phyloP scores from a whole-genome alignment of 306 rosid genomes.

The Citrullus mucosospermus region DNA sequence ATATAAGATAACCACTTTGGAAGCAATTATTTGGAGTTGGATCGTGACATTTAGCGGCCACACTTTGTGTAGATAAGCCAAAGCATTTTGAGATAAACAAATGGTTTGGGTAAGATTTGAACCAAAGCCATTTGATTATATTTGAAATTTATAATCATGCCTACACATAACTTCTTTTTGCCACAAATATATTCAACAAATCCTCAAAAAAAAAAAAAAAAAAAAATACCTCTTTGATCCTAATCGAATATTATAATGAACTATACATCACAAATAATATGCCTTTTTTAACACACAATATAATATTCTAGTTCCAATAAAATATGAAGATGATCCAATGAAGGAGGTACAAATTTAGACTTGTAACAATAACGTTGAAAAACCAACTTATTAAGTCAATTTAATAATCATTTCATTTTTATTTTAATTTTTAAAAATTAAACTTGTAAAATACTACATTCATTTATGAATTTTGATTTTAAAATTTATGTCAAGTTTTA shows the following conservation, averaged over 20 bases:
- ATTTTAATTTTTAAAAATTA: too few relatives aligned
- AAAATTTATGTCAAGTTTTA: too few relatives aligned
- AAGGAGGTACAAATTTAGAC: neutral
- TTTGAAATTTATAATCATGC: neutral
- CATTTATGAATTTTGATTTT: too few relatives aligned
- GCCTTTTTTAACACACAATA: neutral
- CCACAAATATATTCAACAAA: neutral
- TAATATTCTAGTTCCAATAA: neutral
- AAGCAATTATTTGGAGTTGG: neutral
- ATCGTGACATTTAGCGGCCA: neutral
- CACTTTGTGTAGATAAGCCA: neutral
- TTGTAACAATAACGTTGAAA: neutral
- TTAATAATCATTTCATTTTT: too few relatives aligned
- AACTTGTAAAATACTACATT: too few relatives aligned
- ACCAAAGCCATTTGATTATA: neutral
- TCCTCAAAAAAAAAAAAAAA: neutral
- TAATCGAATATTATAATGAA: neutral
- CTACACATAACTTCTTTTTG: neutral
- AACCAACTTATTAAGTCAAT: too few relatives aligned
- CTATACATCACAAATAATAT: neutral
- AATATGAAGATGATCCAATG: neutral
- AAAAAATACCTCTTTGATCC: neutral
- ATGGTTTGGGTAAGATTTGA: neutral
- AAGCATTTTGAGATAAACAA: neutral
- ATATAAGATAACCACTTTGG: neutral